These are phyloP conservation scores for Neoascochyta sp. DNA, from an alignment of 2,329 filamentous ascomycete species.

Conservation along the genomic window DNA sequence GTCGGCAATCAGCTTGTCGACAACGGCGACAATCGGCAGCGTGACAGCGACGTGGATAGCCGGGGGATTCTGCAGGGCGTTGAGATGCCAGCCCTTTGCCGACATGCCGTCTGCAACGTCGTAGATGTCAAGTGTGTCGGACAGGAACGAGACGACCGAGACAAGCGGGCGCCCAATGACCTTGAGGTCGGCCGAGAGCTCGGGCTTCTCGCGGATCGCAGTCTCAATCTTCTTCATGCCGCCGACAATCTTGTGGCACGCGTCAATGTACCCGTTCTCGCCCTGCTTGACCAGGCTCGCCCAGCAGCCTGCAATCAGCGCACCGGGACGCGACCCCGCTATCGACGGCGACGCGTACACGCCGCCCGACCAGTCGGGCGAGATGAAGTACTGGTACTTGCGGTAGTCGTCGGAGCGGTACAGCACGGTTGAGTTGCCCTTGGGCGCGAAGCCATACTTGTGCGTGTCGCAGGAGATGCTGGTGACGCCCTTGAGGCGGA, in stretches of 20 bases:
- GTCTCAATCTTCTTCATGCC: conserved; percentile 75
- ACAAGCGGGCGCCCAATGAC: conserved; percentile 83
- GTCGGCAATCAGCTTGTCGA: conserved; percentile 75
- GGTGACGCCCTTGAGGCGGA: conserved; percentile 88
- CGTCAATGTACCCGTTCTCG: conserved; percentile 80
- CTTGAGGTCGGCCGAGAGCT: conserved; percentile 68
- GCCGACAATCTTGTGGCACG: conserved; percentile 84
- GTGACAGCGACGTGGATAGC: conserved; percentile 95
- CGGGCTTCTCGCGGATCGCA: conserved; percentile 66
- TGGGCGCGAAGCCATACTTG: conserved; percentile 98
- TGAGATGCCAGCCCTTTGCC: conserved; percentile 86
- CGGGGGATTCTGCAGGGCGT: conserved; percentile 84
- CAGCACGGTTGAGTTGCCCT: conserved; percentile 89
- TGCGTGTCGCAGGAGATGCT: conserved; percentile 96
- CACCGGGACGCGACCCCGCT: conserved; percentile 86
- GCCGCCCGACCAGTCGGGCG: conserved; percentile 89
- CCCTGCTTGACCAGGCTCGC: conserved; percentile 84
- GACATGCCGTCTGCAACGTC: conserved; percentile 89
- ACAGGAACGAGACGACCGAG: conserved; percentile 82
- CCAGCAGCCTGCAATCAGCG: conserved; percentile 95
- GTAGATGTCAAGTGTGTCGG: conserved; percentile 85
- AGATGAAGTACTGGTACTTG: conserved; percentile 94
- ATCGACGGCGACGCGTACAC: conserved; percentile 93
- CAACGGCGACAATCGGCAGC: conserved; percentile 74
- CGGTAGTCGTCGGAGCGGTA: conserved; percentile 79